These are phyloP conservation scores for Colletotrichum sublineola DNA, from an alignment of 2,329 filamentous ascomycete species.

Conservation along the genomic window DNA sequence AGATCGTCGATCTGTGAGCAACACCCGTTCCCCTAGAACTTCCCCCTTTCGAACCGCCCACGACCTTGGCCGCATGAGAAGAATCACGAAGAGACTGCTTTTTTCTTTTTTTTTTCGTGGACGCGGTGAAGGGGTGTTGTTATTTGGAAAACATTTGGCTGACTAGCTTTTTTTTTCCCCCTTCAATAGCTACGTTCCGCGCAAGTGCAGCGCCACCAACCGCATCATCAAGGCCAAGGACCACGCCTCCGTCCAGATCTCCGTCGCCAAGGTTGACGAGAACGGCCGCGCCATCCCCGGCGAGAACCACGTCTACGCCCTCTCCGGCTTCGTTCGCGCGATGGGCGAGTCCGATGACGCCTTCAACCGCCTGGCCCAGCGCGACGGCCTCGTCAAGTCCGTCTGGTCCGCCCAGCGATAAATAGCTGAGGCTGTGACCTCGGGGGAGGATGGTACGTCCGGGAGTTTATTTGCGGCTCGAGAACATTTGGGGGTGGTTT, in stretches of 20 bases:
- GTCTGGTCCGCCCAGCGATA: slow-evolving; percentile 88
- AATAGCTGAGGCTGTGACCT: slow-evolving; percentile 47
- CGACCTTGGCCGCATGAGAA: slow-evolving; percentile 1
- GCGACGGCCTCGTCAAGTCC: slow-evolving; percentile 95
- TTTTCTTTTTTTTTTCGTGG: slow-evolving; percentile 22
- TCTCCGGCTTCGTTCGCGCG: slow-evolving; percentile 96
- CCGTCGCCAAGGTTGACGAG: slow-evolving; percentile 98
- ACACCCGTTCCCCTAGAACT: slow-evolving; percentile 41
- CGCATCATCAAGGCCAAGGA: slow-evolving; percentile 99
- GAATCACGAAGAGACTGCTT: background rate
- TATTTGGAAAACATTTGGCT: slow-evolving; percentile 44
- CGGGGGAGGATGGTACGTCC: slow-evolving; percentile 40
- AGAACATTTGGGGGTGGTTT: slow-evolving; percentile 23
- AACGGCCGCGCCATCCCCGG: slow-evolving; percentile 93
- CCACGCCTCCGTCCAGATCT: slow-evolving; percentile 98
- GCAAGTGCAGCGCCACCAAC: slow-evolving; percentile 99
- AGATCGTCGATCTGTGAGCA: slow-evolving; percentile 98
- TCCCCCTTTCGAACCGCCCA: slow-evolving; percentile 22
- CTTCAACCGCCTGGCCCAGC: slow-evolving; percentile 94
- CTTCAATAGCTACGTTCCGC: slow-evolving; percentile 85
- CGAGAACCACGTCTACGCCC: slow-evolving; percentile 97
- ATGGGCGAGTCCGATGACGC: slow-evolving; percentile 99
- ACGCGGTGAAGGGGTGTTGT: slow-evolving; percentile 20
- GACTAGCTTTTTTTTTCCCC: slow-evolving; percentile 44
- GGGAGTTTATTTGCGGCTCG: slow-evolving; percentile 21